Evolutionary conservation across 2,329 filamentous ascomycete species (phyloP).

Genomic region (Blumeriella jaapii): DNA sequence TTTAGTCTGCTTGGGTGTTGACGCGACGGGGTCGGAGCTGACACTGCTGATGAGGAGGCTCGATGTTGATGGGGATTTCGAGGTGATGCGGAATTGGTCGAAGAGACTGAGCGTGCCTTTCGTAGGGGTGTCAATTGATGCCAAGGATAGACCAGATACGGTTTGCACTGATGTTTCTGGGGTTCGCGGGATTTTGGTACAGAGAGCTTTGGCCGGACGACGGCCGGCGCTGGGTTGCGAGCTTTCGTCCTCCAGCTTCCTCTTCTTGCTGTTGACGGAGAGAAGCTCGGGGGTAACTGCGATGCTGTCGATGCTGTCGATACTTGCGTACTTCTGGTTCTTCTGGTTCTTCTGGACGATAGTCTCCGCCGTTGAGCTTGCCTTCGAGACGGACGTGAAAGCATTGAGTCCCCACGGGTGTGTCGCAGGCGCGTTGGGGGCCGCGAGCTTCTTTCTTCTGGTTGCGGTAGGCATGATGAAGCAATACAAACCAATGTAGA

Average conservation of each 20-base stretch:
- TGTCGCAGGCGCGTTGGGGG: slow-evolving; percentile 10
- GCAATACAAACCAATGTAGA: slow-evolving; percentile 6
- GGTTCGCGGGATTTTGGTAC: slow-evolving; percentile 17
- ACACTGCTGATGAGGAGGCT: slow-evolving; percentile 10
- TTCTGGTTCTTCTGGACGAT: slow-evolving; percentile 28
- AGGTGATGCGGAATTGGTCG: slow-evolving; percentile 22
- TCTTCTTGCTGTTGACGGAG: slow-evolving; percentile 24
- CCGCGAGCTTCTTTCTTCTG: slow-evolving; percentile 24
- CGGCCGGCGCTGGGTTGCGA: slow-evolving; percentile 4
- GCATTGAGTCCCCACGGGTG: slow-evolving; percentile 28
- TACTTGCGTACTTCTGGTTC: slow-evolving; percentile 9
- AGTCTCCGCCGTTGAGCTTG: slow-evolving; percentile 24
- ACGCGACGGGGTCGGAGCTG: slow-evolving; percentile 10
- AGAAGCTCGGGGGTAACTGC: background rate
- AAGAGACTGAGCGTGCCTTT: slow-evolving; percentile 24
- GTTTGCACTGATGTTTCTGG: slow-evolving; percentile 19
- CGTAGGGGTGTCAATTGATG: slow-evolving; percentile 23
- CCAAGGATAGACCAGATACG: slow-evolving; percentile 4
- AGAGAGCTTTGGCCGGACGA: slow-evolving; percentile 5
- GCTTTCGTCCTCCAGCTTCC: slow-evolving; percentile 21
- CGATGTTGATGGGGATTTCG: slow-evolving; percentile 18
- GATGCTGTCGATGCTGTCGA: too few relatives aligned
- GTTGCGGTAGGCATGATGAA: slow-evolving; percentile 23
- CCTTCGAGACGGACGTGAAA: slow-evolving; percentile 34
- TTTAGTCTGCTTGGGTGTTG: slow-evolving; percentile 5